Conservation (phyloP, 2,329 filamentous ascomycete species). For the Esteya vermicola region DNA sequence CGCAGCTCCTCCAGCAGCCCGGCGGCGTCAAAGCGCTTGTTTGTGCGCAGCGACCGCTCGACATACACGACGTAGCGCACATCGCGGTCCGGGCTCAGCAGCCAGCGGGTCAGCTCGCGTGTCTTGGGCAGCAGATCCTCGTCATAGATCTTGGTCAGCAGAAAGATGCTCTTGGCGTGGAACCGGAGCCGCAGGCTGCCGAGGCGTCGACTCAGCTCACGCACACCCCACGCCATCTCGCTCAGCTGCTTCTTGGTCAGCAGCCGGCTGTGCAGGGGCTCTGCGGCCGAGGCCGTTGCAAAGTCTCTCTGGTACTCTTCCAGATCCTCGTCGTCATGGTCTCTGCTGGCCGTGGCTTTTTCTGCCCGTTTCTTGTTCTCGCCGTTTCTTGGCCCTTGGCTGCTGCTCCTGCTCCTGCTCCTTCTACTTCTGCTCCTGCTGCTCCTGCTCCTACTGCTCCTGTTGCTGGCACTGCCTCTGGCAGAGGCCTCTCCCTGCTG, state of each 20-base stretch:
- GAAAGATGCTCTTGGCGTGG: conserved; percentile 67
- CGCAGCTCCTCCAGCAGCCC: conserved; percentile 51
- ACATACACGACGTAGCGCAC: conserved; percentile 68
- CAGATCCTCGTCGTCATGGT: conserved; percentile 22
- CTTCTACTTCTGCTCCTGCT: not conserved
- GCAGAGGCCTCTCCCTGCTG: too few species aligned
- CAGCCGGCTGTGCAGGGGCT: conserved; percentile 46
- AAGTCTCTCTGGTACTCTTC: conserved; percentile 8
- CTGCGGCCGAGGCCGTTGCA: conserved; percentile 2
- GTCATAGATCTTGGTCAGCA: conserved; percentile 88
- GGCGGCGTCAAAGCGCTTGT: conserved; percentile 59
- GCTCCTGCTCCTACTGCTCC: too few species aligned
- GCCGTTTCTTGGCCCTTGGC: not conserved
- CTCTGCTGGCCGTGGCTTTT: too few species aligned
- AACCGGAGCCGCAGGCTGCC: conserved; percentile 73
- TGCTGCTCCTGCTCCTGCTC: not conserved
- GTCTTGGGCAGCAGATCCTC: conserved; percentile 64
- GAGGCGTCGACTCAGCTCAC: conserved; percentile 75
- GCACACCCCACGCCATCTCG: conserved; percentile 93
- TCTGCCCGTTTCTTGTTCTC: too few species aligned
- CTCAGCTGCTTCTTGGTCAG: conserved; percentile 89
- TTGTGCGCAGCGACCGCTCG: conserved; percentile 57
- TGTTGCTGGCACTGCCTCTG: too few species aligned
- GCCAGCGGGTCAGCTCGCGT: conserved; percentile 63
- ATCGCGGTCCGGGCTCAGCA: conserved; percentile 56